Evolutionary conservation across 257 asterid genomes (phyloP).

Genomic region (Nicotiana noctiflora): DNA sequence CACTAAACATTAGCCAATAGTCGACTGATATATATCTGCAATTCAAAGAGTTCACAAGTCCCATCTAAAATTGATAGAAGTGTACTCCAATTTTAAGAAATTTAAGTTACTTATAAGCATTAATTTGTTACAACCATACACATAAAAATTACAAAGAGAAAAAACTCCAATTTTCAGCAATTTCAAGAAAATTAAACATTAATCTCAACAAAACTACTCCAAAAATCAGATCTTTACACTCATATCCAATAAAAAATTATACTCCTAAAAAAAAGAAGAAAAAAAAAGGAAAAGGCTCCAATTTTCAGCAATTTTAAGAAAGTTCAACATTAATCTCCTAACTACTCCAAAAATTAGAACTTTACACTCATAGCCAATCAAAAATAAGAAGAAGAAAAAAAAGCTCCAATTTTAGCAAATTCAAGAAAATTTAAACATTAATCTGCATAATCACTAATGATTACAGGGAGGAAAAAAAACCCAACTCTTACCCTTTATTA

Average conservation of each 20-base stretch:
- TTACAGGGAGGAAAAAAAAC: too few species aligned
- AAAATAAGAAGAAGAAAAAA: neutral
- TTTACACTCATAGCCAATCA: neutral
- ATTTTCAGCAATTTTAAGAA: neutral
- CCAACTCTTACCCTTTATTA: too few species aligned
- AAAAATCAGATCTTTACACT: too few species aligned
- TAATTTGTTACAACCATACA: neutral
- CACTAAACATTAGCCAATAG: neutral
- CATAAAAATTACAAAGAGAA: too few species aligned
- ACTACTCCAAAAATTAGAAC: neutral
- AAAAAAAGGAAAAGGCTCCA: too few species aligned
- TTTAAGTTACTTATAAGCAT: neutral
- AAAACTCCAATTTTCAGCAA: too few species aligned
- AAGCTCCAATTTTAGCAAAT: neutral
- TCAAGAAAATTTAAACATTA: too few species aligned
- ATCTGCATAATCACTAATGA: too few species aligned
- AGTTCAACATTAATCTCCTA: neutral
- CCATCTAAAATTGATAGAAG: neutral
- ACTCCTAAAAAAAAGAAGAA: neutral
- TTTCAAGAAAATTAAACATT: neutral
- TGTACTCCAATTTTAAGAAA: neutral
- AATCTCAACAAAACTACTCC: too few species aligned
- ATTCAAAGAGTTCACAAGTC: too few species aligned
- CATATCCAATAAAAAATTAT: neutral
- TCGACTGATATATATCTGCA: neutral